Conservation (phyloP, 2,329 filamentous ascomycete genomes). For the Annulohypoxylon truncatum region DNA sequence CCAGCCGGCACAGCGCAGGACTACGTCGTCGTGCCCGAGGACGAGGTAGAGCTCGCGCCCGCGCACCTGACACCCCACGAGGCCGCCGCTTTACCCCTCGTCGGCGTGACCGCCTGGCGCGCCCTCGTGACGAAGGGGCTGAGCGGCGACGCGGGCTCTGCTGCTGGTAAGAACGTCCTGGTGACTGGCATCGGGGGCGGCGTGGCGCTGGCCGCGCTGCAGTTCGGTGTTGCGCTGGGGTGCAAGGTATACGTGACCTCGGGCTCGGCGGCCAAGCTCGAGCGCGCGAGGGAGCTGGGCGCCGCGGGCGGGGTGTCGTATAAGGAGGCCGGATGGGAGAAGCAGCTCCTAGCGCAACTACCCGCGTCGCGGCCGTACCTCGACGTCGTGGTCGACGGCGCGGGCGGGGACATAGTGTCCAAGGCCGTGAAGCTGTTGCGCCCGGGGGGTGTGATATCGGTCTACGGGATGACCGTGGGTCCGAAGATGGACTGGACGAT, state of each 20-base stretch:
- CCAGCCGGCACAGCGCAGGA: slow-evolving; percentile 80
- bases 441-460: slow-evolving; percentile 82
- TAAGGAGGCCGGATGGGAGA: slow-evolving; percentile 83
- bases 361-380: slow-evolving; percentile 74
- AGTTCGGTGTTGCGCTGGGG: slow-evolving; percentile 81
- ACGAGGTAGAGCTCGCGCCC: slow-evolving; percentile 81
- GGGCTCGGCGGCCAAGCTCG: slow-evolving; percentile 79
- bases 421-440: slow-evolving; percentile 76
- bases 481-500: slow-evolving; percentile 91
- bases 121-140: slow-evolving; percentile 83
- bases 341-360: slow-evolving; percentile 72
- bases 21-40: slow-evolving; percentile 73
- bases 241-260: slow-evolving; percentile 86
- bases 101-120: slow-evolving; percentile 88
- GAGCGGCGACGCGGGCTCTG: slow-evolving; percentile 69
- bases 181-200: slow-evolving; percentile 94
- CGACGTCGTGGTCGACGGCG: slow-evolving; percentile 90
- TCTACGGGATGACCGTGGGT: slow-evolving; percentile 90
- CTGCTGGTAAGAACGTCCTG: slow-evolving; percentile 77
- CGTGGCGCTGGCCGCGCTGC: slow-evolving; percentile 83
- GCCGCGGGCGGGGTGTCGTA: slow-evolving; percentile 87
- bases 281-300: slow-evolving; percentile 76
- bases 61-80: slow-evolving; percentile 77
- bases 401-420: slow-evolving; percentile 83
- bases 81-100: slow-evolving; percentile 85